Conservation (phyloP, 768 basidiomycete species). For the Russula compacta region DNA sequence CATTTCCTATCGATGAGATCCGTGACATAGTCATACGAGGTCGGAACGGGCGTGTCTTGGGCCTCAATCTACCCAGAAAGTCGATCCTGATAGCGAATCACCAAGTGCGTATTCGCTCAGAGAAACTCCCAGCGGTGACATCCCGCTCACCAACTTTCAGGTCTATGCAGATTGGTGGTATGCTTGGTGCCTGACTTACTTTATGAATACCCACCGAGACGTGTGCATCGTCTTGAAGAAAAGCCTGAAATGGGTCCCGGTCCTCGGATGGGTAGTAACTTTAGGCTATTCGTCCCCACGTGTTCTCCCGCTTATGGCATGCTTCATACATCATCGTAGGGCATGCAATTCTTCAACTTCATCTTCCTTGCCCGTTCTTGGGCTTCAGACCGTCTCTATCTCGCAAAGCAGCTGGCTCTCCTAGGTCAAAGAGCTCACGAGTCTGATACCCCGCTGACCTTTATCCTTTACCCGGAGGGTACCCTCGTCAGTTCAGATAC, state of each 20-base stretch:
- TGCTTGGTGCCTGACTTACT: conserved; percentile 75
- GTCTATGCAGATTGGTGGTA: conserved; percentile 81
- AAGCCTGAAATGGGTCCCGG: conserved; percentile 75
- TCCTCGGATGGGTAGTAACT: conserved; percentile 74
- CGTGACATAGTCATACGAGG: conserved; percentile 49
- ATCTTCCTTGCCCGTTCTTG: conserved; percentile 89
- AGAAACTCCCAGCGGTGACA: neutral
- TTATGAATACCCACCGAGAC: conserved; percentile 53
- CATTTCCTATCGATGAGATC: conserved; percentile 51
- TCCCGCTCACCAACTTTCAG: conserved; percentile 28
- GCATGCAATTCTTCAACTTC: conserved; percentile 91
- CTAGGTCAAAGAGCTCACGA: conserved; percentile 63
- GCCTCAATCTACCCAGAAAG: conserved; percentile 66
- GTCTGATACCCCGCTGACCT: conserved; percentile 62
- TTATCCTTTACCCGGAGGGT: conserved; percentile 92
- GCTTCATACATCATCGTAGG: conserved; percentile 34
- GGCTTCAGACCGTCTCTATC: conserved; percentile 69
- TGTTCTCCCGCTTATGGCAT: neutral
- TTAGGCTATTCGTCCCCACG: neutral
- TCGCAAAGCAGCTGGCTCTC: conserved; percentile 55
- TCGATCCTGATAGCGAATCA: conserved; percentile 88
- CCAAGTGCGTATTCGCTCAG: conserved; percentile 44
- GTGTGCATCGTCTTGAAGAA: conserved; percentile 91
- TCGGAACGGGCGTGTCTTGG: conserved; percentile 43
- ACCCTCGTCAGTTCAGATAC: conserved; percentile 87